Base-by-base conservation (phyloP, 225 moss, liverwort and hornwort genomes). In the Physcomitrellopsis africana region DNA sequence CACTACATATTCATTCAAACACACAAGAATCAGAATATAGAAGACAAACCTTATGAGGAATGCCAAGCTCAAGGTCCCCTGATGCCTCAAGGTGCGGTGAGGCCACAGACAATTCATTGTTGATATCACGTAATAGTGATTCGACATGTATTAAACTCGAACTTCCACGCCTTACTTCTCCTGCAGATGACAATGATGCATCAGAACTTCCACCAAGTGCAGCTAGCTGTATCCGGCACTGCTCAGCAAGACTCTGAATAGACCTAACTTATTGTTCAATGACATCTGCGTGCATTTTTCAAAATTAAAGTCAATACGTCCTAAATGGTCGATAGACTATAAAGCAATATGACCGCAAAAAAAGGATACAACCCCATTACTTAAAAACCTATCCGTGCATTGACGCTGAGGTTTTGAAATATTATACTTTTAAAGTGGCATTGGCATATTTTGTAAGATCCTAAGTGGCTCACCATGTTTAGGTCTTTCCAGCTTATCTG, bases 181-280 rank as follows among this genome's bases (percentile, higher is more conserved):
- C 73, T 26, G 43, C 51, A 61, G 79, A 60, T 26, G 54, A 49
- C 42, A 43, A 67, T 51, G 56, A 22, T 10, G 59, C 27, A 26
- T 54, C 55, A 51, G 57, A 72, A 58, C 71, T 70, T 44, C 41
- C 65, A 49, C 55, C 76, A 29, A 22, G 64, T 19, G 70, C 75
- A 23, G 75, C 76, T 42, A 81, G 13, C 65, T 76, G 70, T 53
- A 72, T 65, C 60, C 76, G 70, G 70, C 81, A 81, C 76, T 81
- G 81, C 57, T 76, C 60, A 43, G 81, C 72, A 72, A 81, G 76
- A 67, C 81, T 76, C 49, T 72, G 72, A 27, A 81, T 70, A 22
- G 77, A 81, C 67, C 72, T 32, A 45, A 81, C 76, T 45, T 81
- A 67, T 24, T 59, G 52, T 59, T 67, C 76, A 53, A 76, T 51